A percentile compares a stretch with the other conserved stretches of the same genome.
Conservation (phyloP, 2,329 filamentous ascomycete genomes). For the Microsporum ferrugineum region DNA sequence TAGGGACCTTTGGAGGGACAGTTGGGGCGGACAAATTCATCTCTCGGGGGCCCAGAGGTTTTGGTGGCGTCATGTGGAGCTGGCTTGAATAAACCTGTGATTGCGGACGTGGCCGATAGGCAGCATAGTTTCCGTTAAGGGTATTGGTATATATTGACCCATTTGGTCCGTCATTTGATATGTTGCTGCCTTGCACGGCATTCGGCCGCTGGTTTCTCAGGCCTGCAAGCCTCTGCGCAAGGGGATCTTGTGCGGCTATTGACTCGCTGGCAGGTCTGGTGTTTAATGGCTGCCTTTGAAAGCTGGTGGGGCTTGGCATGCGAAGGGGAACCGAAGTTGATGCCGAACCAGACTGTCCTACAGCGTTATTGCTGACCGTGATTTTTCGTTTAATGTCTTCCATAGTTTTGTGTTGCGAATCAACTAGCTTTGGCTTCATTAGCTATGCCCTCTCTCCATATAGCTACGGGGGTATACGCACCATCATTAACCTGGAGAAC, state of each 20-base stretch:
- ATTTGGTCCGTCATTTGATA: neutral
- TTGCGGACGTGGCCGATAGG: conserved; percentile 10
- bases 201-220: conserved; percentile 22
- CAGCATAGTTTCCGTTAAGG: conserved; percentile 15
- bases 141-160: neutral
- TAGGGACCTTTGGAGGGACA: conserved; percentile 35
- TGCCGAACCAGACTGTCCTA: conserved; percentile 14
- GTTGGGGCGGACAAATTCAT: conserved; percentile 31
- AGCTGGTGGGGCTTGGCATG: conserved; percentile 34
- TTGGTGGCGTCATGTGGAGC: conserved; percentile 19
- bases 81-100: conserved; percentile 1
- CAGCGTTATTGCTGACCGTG: conserved; percentile 27
- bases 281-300: conserved; percentile 18
- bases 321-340: conserved; percentile 8
- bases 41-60: conserved; percentile 32
- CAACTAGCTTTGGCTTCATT: conserved; percentile 9
- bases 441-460: neutral
- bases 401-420: conserved; percentile 33
- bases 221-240: conserved; percentile 34
- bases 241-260: conserved; percentile 22
- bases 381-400: conserved; percentile 32
- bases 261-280: conserved; percentile 6
- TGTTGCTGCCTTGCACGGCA: neutral
- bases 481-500: conserved; percentile 49
- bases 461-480: conserved; percentile 22